phyloP scores from a whole-genome alignment of 768 basidiomycete species.

The Termitomyces sp. region DNA sequence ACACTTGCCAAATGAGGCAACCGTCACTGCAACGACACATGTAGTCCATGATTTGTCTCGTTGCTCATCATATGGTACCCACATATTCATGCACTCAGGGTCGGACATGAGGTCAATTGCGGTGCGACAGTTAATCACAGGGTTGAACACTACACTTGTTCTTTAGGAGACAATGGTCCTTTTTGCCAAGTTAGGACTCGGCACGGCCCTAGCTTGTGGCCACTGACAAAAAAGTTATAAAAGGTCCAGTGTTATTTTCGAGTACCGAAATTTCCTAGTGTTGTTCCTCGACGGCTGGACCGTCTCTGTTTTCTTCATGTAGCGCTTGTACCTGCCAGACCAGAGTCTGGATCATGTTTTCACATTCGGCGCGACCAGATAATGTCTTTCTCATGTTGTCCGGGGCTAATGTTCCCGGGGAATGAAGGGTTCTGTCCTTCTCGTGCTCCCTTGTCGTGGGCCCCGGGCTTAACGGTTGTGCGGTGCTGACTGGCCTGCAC shows the following conservation, averaged over 20 bases:
- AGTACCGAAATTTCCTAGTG: neutral
- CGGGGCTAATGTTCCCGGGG: slow-evolving; percentile 5
- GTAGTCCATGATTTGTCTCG: neutral
- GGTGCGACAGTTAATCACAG: neutral
- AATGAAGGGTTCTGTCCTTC: slow-evolving; percentile 6
- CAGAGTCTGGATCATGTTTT: slow-evolving; percentile 4
- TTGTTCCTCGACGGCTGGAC: neutral
- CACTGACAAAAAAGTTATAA: neutral
- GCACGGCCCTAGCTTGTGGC: neutral
- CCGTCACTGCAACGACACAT: neutral
- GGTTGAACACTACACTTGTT: neutral
- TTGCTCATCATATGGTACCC: neutral
- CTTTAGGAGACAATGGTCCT: neutral
- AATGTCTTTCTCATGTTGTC: slow-evolving; percentile 3
- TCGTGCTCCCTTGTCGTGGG: slow-evolving; percentile 12
- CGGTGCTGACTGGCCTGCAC: neutral
- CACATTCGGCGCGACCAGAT: neutral
- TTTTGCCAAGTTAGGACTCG: neutral
- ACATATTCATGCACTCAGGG: neutral
- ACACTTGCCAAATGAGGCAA: neutral
- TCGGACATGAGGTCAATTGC: neutral
- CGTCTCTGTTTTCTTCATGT: neutral
- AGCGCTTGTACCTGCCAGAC: slow-evolving; percentile 8
- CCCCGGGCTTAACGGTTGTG: slow-evolving; percentile 8
- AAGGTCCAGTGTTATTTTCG: neutral